Base-by-base conservation (phyloP, 2,329 filamentous ascomycete species). In the Helotiales sp. region DNA sequence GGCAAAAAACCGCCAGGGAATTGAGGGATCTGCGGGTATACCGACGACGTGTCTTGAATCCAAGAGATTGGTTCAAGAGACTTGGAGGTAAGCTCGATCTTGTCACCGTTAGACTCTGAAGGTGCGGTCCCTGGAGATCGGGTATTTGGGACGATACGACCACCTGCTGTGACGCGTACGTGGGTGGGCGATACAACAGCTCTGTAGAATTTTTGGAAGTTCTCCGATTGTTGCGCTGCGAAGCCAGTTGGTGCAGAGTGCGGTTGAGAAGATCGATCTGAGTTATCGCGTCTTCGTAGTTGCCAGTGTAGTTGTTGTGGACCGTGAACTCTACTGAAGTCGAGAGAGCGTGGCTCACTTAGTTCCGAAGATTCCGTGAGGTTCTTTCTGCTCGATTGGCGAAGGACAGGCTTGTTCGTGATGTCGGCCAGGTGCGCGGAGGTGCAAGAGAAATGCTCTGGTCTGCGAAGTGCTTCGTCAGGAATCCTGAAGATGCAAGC, bases 201-300 rank as follows among this genome's bases (percentile, higher is more conserved):
- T 75, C 88, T 87, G 79, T 88, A 90, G 75, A 91, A 91, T 61
- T 85, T 82, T 75, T 89, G 85, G 71, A 91, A 91, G n/a, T 88
- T 88, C 75, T 90, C 87, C 37, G 83, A 84, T 71, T 85, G 84
- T 75, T 90, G 87, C 28, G 85, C 84, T 43, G 77, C 78, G 37
- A 85, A 76, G 8, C 82, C 85, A 22, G 82, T 77, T 11, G 87
- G 87, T 24, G 86, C 86, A 60, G 84, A 79, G 40, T 87, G 78
- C 84, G 84, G 49, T 75, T 78, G 50, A 78, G 71, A 69, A 15
- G 75, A 74, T 43, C 68, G 69, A 61, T 77, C 75, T 43, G 73
- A 76, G 57, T 70, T 74, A 26, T 75, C 69, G 4, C 71, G 71
- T 65, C 68, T 72, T 40, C 75, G 75, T 37, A 77, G 67, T 47